A percentile compares a stretch with the other conserved stretches of the same genome.
phyloP scores from a whole-genome alignment of 2,329 filamentous ascomycete species.

The Hypoxylon sp. region DNA sequence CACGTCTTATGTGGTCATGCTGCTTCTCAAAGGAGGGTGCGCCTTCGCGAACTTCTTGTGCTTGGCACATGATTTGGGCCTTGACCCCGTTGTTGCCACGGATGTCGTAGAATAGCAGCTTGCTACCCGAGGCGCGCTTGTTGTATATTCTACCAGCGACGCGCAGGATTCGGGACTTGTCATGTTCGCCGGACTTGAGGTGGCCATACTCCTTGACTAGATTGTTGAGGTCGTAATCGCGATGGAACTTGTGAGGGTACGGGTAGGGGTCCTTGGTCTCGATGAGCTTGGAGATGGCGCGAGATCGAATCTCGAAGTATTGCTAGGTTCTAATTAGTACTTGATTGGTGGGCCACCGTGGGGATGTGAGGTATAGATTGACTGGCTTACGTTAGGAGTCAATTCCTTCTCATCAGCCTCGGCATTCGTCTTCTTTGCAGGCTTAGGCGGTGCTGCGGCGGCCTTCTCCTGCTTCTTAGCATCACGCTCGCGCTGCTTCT shows the following conservation, averaged over 20 bases:
- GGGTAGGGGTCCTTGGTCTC: constrained; percentile 79
- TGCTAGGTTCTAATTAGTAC: constrained; percentile 47
- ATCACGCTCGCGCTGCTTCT: constrained; percentile 90
- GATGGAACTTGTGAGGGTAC: constrained; percentile 94
- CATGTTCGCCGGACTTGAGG: constrained; percentile 88
- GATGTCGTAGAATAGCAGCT: constrained; percentile 93
- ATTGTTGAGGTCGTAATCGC: constrained; percentile 83
- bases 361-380: constrained; percentile 18
- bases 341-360: background rate
- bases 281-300: constrained; percentile 80
- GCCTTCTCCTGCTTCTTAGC: constrained; percentile 91
- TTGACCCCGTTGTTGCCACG: constrained; percentile 70
- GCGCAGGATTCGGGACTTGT: constrained; percentile 79
- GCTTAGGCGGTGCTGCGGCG: constrained; percentile 71
- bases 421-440: constrained; percentile 67
- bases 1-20: constrained; percentile 88
- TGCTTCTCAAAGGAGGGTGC: constrained; percentile 82
- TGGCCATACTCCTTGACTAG: constrained; percentile 82
- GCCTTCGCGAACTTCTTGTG: constrained; percentile 78
- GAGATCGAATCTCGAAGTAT: constrained; percentile 96
- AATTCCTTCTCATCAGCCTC: constrained; percentile 76
- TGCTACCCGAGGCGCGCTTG: constrained; percentile 83
- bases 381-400: constrained; percentile 74
- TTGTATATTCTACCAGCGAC: constrained; percentile 91
- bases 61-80: constrained; percentile 93